These are phyloP conservation scores for Triticum aestivum DNA, from an alignment of 176 grass and related monocot genomes.

Conservation along the genomic window DNA sequence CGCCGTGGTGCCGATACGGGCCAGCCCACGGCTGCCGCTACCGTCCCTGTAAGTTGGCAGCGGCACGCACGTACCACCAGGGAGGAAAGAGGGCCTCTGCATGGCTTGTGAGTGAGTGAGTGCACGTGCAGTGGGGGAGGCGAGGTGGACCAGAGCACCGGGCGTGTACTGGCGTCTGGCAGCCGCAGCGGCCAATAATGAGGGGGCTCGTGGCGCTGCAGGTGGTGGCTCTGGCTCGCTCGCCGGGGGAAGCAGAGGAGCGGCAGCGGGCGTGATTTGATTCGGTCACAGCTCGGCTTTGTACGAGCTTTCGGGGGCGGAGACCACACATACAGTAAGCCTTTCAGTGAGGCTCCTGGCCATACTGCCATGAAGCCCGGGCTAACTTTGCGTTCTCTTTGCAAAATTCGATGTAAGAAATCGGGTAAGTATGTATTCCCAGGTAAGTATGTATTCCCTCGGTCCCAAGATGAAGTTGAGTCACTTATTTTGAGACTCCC, in stretches of 20 bases:
- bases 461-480: too few relatives aligned
- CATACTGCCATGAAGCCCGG: too few relatives aligned
- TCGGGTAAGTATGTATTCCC: too few relatives aligned
- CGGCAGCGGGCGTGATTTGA: slow-evolving; percentile 15
- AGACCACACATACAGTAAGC: too few relatives aligned
- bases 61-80: not conserved
- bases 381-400: too few relatives aligned
- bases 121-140: not conserved
- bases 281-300: slow-evolving; percentile 35
- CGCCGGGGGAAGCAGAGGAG: not conserved
- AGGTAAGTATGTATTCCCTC: too few relatives aligned
- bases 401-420: too few relatives aligned
- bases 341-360: too few relatives aligned
- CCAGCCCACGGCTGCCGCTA: too few relatives aligned
- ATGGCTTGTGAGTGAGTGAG: not conserved
- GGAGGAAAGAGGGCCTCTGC: not conserved
- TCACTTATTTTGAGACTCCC: too few relatives aligned
- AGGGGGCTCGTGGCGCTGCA: slow-evolving; percentile 18
- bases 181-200: slow-evolving; percentile 2
- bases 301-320: slow-evolving; percentile 40
- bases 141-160: not conserved
- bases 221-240: not conserved
- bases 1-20: not conserved
- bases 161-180: not conserved
- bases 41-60: too few relatives aligned